Evolutionary conservation across 331 rosid genomes (phyloP), one percentile per base, ranked within the genome.

Genomic region (Quercus lobata): DNA sequence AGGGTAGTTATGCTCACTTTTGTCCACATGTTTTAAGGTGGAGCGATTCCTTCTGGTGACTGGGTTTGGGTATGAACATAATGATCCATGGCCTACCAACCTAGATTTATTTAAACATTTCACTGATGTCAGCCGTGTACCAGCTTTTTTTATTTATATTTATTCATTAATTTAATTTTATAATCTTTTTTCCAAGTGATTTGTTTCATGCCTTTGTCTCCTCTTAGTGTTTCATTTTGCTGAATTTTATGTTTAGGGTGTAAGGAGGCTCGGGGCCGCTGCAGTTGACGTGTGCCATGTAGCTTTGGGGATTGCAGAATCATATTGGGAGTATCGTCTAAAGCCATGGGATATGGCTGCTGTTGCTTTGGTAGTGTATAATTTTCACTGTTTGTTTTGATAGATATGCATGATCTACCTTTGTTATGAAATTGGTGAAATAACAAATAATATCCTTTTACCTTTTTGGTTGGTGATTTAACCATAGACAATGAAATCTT

Each of bases 341-440:
- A 95, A 95, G 92, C 99, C 97, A 30, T 95, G 99, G 97, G 99
- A 95, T 86, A 93, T 93, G 97, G 99, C 99, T 61, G 97, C 96
- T 57, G 97, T 94, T 78, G 97, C 90, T 86, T 83, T 93, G 96
- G 98, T 94, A 89, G 63, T 78, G 25, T 75, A 5, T 35, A 71
- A 21, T 58, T 72, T 54, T 66, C 57, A 32, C 32, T 30, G 61
- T 56, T 24, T 52, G 18, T 14, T 44, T 65, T 25, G 63, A 34
- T 37, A 9, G 9, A 65, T 49, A 6, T 6, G 53, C 53, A 3
- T 58, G 22, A 34, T 27, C 9, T 32, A 17, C 14, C 18, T 34
- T 18, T 30, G 19, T 9, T 66, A 32, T 8, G 3, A 30, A 49
- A 17, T 12, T 66, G 52, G 71, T 66, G 71, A 66, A 66, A 30